Percentiles rank a stretch among this genome's conserved stretches.
phyloP scores from a whole-genome alignment of 1,284 basidiomycete species.

The Cutaneotrichosporon arboriforme region DNA sequence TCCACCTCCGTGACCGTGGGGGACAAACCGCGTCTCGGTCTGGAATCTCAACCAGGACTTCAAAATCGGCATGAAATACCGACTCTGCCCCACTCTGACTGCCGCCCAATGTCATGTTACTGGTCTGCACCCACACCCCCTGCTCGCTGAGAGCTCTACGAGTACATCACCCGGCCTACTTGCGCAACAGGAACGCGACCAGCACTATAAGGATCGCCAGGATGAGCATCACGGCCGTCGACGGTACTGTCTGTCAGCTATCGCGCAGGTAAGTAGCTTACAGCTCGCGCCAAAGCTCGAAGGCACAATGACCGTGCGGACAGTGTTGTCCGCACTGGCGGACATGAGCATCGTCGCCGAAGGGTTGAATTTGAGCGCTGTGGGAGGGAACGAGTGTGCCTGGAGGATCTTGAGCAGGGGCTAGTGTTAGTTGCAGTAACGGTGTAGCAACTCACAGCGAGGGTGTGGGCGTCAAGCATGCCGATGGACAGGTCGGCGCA shows the following conservation, averaged over 20 bases:
- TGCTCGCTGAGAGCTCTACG: too few relatives aligned
- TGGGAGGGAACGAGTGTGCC: constrained; percentile 92
- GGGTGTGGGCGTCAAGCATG: constrained; percentile 70
- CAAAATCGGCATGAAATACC: too few relatives aligned
- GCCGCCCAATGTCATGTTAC: too few relatives aligned
- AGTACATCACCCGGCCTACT: constrained; percentile 1
- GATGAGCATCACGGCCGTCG: constrained; percentile 4
- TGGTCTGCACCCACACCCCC: too few relatives aligned
- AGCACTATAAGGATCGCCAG: constrained; percentile 9
- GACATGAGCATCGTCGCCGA: constrained; percentile 76
- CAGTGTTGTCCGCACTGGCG: constrained; percentile 83
- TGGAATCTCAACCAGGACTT: neutral
- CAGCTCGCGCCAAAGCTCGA: constrained; percentile 37
- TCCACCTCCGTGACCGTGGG: neutral
- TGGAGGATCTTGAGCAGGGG: constrained; percentile 81
- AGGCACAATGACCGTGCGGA: constrained; percentile 76
- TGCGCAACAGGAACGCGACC: constrained; percentile 4
- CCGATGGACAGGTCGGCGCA: constrained; percentile 82
- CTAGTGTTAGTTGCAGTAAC: constrained; percentile 51
- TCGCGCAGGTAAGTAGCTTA: constrained; percentile 24
- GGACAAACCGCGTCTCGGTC: neutral
- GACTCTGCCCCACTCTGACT: neutral
- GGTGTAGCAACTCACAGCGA: constrained; percentile 67
- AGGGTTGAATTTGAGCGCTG: constrained; percentile 81
- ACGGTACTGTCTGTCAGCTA: neutral